These are phyloP conservation scores for Wickerhamomyces bovis DNA, from an alignment of 805 yeast genomes.

Conservation along the genomic window DNA sequence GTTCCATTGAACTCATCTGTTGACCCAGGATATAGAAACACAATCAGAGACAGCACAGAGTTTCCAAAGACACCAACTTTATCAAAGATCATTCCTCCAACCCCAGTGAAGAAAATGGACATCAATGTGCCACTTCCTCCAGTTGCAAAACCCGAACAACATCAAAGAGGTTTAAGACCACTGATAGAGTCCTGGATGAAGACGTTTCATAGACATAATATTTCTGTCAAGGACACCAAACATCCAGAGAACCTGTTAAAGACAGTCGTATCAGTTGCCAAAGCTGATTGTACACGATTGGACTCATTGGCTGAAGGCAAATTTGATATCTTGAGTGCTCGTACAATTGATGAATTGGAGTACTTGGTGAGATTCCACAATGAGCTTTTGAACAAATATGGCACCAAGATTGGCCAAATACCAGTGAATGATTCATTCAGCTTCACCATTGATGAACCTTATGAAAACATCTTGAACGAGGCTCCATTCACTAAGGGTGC, in stretches of 20 bases:
- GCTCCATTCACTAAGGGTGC: background rate
- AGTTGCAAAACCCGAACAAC: constrained; percentile 17
- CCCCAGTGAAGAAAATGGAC: constrained; percentile 63
- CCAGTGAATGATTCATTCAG: constrained; percentile 14
- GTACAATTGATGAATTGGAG: constrained; percentile 66
- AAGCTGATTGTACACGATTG: constrained; percentile 25
- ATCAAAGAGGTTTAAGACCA: constrained; percentile 15
- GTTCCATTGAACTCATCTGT: constrained; percentile 17
- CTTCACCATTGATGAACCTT: constrained; percentile 13
- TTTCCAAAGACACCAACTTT: constrained; percentile 43
- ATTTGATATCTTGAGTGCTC: constrained; percentile 61
- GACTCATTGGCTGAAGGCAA: constrained; percentile 33
- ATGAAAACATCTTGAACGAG: background rate
- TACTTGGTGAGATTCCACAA: constrained; percentile 43
- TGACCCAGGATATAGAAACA: constrained; percentile 11
- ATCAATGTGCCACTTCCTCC: constrained; percentile 28
- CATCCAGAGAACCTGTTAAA: constrained; percentile 21
- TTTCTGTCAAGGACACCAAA: constrained; percentile 5
- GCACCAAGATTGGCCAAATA: constrained; percentile 5
- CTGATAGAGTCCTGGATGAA: constrained; percentile 19
- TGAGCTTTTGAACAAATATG: constrained; percentile 26
- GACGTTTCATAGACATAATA: constrained; percentile 13
- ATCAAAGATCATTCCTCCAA: constrained; percentile 49
- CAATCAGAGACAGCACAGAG: constrained; percentile 23
- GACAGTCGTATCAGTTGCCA: constrained; percentile 24